These are phyloP conservation scores for Silene noctiflora DNA, from an alignment of 179 eudicot genomes.

Conservation along the genomic window DNA sequence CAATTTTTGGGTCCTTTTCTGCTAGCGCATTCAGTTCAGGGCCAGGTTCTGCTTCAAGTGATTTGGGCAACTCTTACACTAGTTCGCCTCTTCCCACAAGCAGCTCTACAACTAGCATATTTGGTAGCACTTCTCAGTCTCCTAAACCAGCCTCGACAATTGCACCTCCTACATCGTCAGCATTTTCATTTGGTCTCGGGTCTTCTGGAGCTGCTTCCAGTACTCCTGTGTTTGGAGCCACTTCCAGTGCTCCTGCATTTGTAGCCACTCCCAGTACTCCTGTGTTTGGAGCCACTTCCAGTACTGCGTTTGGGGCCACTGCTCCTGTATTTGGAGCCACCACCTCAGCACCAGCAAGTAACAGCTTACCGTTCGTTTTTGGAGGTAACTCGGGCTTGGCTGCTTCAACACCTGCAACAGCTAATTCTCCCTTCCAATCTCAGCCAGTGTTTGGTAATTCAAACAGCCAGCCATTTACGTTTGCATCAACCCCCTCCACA, in stretches of 20 bases:
- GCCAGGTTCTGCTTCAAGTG: constrained; percentile 22
- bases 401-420: constrained; percentile 21
- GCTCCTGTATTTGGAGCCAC: constrained; percentile 20
- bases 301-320: not conserved
- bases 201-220: constrained; percentile 20
- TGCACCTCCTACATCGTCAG: constrained; percentile 10
- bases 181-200: constrained; percentile 27
- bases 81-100: constrained; percentile 30
- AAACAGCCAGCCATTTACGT: constrained; percentile 34
- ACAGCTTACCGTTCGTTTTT: constrained; percentile 16
- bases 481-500: constrained; percentile 27
- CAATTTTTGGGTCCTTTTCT: constrained; percentile 21
- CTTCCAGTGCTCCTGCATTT: not conserved
- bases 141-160: constrained; percentile 27
- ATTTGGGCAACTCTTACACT: constrained; percentile 31
- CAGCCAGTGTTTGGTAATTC: constrained; percentile 42
- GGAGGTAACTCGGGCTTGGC: constrained; percentile 21
- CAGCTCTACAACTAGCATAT: constrained; percentile 29
- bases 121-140: constrained; percentile 36
- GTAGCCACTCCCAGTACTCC: not conserved
- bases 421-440: not conserved
- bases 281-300: constrained; percentile 19
- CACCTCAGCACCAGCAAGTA: constrained; percentile 21
- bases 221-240: constrained; percentile 19
- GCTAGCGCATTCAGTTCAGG: constrained; percentile 29